phyloP scores from a whole-genome alignment of 805 yeast species.

The Helenozyma baotianmanensis region DNA sequence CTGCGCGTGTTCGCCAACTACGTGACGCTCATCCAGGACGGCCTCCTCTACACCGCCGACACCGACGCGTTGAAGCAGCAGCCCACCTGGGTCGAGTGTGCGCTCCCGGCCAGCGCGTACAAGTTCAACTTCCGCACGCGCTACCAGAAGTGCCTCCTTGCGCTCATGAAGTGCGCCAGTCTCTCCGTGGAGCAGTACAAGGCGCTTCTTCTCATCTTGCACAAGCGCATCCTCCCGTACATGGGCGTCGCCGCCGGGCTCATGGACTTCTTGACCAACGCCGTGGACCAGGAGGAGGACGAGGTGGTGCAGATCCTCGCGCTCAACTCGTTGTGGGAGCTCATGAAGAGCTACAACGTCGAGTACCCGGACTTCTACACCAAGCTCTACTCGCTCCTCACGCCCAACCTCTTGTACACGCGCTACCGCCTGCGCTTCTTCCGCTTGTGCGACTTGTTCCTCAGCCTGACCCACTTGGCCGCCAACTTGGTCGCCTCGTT shows the following conservation, averaged over 20 bases:
- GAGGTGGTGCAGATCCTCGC: conserved; percentile 67
- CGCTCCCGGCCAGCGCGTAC: conserved; percentile 34
- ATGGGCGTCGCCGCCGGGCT: conserved; percentile 73
- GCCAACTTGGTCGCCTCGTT: conserved; percentile 82
- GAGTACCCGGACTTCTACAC: conserved; percentile 89
- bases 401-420: conserved; percentile 69
- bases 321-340: conserved; percentile 79
- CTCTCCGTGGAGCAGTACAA: conserved; percentile 58
- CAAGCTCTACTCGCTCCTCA: conserved; percentile 76
- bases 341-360: conserved; percentile 75
- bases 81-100: conserved; percentile 26
- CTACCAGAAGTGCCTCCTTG: conserved; percentile 68
- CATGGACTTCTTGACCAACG: conserved; percentile 92
- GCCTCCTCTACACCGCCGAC: conserved; percentile 19
- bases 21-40: conserved; percentile 33
- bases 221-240: conserved; percentile 79
- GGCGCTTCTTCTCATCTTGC: conserved; percentile 62
- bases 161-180: conserved; percentile 46
- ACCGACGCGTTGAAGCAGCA: conserved; percentile 27
- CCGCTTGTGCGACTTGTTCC: conserved; percentile 78
- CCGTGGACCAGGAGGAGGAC: conserved; percentile 52
- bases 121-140: conserved; percentile 51
- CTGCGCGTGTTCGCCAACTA: conserved; percentile 33
- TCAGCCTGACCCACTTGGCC: conserved; percentile 83
- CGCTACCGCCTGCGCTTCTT: conserved; percentile 82